A percentile compares a stretch with the other conserved stretches of the same genome.
phyloP scores from a whole-genome alignment of 768 basidiomycete species.

The Leccinum variicolor region DNA sequence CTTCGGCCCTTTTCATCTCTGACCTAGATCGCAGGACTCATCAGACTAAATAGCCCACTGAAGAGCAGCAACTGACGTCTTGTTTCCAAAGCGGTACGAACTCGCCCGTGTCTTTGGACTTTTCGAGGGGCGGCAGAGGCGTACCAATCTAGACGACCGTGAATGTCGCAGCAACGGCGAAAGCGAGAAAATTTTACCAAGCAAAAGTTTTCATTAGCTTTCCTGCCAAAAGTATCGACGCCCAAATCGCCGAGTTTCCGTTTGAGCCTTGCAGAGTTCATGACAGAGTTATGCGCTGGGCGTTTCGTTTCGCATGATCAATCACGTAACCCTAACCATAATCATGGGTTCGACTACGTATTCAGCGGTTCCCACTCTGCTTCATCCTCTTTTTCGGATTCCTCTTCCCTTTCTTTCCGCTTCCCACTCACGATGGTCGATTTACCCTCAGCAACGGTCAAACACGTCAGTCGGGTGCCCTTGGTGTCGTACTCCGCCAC shows the following conservation, averaged over 20 bases:
- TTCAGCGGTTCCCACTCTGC: slow-evolving; percentile 27
- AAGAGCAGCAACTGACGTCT: slow-evolving; percentile 55
- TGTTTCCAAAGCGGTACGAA: slow-evolving; percentile 99
- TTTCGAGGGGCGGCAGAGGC: slow-evolving; percentile 91
- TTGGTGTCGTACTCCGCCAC: slow-evolving; percentile 77
- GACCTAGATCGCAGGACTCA: slow-evolving; percentile 46
- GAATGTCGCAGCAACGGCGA: not conserved
- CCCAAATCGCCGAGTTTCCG: slow-evolving; percentile 82
- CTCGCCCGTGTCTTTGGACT: slow-evolving; percentile 87
- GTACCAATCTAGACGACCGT: slow-evolving; percentile 75
- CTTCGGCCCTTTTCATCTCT: slow-evolving; percentile 91
- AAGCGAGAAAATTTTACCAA: slow-evolving; percentile 44
- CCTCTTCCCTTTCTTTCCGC: slow-evolving; percentile 33
- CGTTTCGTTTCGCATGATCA: not conserved
- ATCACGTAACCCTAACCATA: slow-evolving; percentile 17
- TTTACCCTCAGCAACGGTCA: slow-evolving; percentile 55
- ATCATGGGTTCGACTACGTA: slow-evolving; percentile 7
- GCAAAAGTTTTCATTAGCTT: slow-evolving; percentile 82
- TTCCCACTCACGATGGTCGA: slow-evolving; percentile 26
- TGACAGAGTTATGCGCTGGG: slow-evolving; percentile 14
- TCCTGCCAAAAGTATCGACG: slow-evolving; percentile 64
- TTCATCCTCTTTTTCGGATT: slow-evolving; percentile 34
- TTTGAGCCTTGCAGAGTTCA: slow-evolving; percentile 62
- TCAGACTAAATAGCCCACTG: slow-evolving; percentile 19
- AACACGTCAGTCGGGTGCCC: slow-evolving; percentile 80